phyloP scores from a whole-genome alignment of 2,329 filamentous ascomycete species.

The Elsinoe necatrix region DNA sequence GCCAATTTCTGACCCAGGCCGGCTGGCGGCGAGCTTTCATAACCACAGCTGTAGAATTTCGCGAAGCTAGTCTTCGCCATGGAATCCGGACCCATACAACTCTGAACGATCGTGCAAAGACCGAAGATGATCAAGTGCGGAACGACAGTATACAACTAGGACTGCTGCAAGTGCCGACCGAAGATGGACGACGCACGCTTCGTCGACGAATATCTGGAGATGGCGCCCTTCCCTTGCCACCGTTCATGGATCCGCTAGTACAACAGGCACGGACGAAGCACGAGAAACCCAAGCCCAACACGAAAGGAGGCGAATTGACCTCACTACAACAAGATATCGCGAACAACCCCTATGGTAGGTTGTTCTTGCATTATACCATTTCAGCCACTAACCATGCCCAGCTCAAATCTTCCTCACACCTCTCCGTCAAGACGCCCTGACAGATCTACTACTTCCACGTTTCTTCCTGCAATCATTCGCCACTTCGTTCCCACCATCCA shows the following conservation, averaged over 20 bases:
- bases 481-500: not conserved
- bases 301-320: slow-evolving; percentile 34
- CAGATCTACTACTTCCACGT: slow-evolving; percentile 8
- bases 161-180: not conserved
- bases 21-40: not conserved
- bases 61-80: no score
- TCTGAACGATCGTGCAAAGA: no score
- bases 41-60: no score
- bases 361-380: not conserved
- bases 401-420: not conserved
- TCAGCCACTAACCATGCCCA: not conserved
- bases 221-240: slow-evolving; percentile 11
- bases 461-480: slow-evolving; percentile 13
- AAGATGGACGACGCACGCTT: slow-evolving; percentile 1
- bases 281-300: slow-evolving; percentile 35
- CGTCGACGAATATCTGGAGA: not conserved
- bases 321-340: slow-evolving; percentile 51
- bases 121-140: not conserved
- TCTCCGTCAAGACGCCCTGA: slow-evolving; percentile 13
- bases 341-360: slow-evolving; percentile 56
- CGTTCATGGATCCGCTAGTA: slow-evolving; percentile 10
- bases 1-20: not conserved
- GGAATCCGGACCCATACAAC: no score
- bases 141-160: not conserved
- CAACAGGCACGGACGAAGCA: slow-evolving; percentile 21